A percentile compares a stretch with the other conserved stretches of the same genome.
Evolutionary conservation across 2,329 filamentous ascomycete genomes (phyloP).

Genomic region (Colletotrichum chrysophilum): DNA sequence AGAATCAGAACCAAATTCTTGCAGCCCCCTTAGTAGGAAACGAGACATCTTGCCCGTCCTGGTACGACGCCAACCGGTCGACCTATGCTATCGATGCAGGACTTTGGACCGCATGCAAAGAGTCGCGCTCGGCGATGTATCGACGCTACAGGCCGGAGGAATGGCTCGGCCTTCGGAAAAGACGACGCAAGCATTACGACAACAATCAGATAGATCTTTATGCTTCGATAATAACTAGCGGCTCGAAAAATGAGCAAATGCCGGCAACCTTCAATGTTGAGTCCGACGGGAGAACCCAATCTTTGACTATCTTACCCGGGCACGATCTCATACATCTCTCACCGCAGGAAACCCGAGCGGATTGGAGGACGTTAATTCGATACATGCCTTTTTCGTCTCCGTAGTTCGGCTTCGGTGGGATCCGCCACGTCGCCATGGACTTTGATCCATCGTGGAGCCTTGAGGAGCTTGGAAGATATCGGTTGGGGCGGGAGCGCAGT

Average conservation of each 20-base stretch:
- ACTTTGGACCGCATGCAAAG: neutral
- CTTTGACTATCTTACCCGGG: neutral
- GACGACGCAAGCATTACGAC: neutral
- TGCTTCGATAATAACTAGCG: accelerated
- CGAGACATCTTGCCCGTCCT: neutral
- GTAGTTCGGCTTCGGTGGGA: neutral
- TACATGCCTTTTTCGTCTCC: neutral
- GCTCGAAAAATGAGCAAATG: neutral
- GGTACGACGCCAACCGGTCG: neutral
- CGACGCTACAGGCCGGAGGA: neutral
- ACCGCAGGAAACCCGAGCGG: accelerated
- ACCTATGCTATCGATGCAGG: neutral
- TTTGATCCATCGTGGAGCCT: neutral
- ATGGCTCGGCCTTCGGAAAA: neutral
- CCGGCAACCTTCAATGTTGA: neutral
- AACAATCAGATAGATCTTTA: accelerated
- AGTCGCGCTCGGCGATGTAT: neutral
- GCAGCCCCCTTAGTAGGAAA: neutral
- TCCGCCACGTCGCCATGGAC: neutral
- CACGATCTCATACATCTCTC: neutral
- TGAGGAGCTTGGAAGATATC: neutral
- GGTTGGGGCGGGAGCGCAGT: neutral
- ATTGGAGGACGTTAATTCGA: accelerated
- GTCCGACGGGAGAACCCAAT: neutral
- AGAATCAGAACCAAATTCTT: neutral